phyloP scores from a whole-genome alignment of 2,329 filamentous ascomycete species.

The Colletotrichum nymphaeae region DNA sequence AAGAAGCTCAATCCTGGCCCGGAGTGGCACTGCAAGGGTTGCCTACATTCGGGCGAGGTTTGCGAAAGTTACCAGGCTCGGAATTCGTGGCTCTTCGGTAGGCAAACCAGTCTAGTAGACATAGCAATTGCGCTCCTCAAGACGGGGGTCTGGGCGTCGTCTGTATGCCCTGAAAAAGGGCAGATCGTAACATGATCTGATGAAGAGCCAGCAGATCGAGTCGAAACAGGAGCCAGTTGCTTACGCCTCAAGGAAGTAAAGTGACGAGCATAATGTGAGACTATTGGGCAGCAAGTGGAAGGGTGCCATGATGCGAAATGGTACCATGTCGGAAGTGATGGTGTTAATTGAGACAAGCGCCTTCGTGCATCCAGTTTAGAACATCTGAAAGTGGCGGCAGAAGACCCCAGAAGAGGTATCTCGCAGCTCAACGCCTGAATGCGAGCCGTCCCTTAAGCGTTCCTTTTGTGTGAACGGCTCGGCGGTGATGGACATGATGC shows the following conservation, averaged over 20 bases:
- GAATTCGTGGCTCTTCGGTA: not conserved
- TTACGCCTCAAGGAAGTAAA: not conserved
- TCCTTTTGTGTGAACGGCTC: not conserved
- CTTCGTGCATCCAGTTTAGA: not conserved
- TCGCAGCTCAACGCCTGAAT: not conserved
- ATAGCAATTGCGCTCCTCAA: not conserved
- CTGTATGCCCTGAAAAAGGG: not conserved
- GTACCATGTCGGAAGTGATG: not conserved
- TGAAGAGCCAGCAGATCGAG: not conserved
- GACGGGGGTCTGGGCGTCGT: not conserved
- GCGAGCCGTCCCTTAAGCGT: conserved; percentile 3
- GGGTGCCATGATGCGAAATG: not conserved
- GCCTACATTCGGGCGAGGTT: not conserved
- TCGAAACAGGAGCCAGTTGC: not conserved
- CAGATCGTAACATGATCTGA: not conserved
- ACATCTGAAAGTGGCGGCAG: not conserved
- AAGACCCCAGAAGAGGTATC: conserved; percentile 10
- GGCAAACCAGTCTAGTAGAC: no score
- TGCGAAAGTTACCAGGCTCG: not conserved
- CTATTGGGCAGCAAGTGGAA: not conserved
- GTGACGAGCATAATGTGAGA: not conserved
- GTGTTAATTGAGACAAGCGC: not conserved
- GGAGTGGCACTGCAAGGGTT: not conserved
- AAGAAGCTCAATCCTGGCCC: not conserved
- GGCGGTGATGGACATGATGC: conserved; percentile 20